Evolutionary conservation across 2,329 filamentous ascomycete genomes (phyloP).

Genomic region (Mycosphaerella sp.): DNA sequence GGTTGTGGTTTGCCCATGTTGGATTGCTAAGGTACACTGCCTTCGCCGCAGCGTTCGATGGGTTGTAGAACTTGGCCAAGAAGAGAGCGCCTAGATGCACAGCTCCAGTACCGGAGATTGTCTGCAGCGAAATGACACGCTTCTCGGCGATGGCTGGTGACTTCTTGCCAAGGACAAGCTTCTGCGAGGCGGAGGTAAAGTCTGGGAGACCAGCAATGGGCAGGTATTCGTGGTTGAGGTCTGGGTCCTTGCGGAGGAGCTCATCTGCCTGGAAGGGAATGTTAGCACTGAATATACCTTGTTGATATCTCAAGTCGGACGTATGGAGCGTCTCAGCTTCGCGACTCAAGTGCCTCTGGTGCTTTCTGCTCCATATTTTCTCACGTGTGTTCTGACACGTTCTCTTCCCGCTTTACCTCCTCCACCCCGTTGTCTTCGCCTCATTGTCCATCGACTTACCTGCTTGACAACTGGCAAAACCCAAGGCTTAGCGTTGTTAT

Average conservation of each 20-base stretch:
- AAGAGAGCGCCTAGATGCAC: conserved; percentile 91
- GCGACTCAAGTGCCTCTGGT: no score
- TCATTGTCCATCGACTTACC: conserved; percentile 48
- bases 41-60: conserved; percentile 52
- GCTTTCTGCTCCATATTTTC: no score
- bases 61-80: conserved; percentile 80
- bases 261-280: conserved; percentile 67
- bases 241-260: conserved; percentile 77
- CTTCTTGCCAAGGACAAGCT: conserved; percentile 74
- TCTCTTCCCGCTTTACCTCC: neutral
- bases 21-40: conserved; percentile 88
- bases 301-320: no score
- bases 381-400: no score
- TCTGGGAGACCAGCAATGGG: conserved; percentile 83
- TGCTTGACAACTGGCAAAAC: conserved; percentile 93
- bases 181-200: conserved; percentile 85
- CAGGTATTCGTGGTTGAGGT: conserved; percentile 96
- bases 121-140: conserved; percentile 76
- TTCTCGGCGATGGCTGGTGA: conserved; percentile 80
- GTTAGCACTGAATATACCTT: neutral
- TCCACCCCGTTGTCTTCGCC: neutral
- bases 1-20: conserved; percentile 98
- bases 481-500: conserved; percentile 95
- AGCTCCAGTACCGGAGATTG: conserved; percentile 94
- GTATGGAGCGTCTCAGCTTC: no score